Evolutionary conservation across 176 grass and related monocot genomes (phyloP).

Genomic region (Oryza meyeriana): DNA sequence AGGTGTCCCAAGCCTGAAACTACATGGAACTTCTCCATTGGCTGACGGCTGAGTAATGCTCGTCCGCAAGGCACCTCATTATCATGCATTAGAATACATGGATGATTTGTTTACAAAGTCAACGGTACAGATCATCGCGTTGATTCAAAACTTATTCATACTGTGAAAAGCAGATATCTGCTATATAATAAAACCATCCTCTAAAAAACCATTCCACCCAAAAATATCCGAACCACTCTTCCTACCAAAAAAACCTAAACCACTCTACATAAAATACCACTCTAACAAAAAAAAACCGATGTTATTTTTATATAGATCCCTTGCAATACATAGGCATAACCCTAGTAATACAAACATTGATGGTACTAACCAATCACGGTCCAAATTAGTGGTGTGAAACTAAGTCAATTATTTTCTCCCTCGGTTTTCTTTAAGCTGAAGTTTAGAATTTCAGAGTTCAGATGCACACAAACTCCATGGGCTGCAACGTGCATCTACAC

Average conservation of each 20-base stretch:
- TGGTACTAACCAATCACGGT: too few species aligned
- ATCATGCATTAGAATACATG: not conserved
- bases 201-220: too few species aligned
- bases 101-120: not conserved
- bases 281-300: too few species aligned
- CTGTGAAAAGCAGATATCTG: too few species aligned
- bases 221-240: too few species aligned
- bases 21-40: not conserved
- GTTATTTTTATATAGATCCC: too few species aligned
- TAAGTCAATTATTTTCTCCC: not conserved
- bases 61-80: not conserved
- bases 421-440: conserved; percentile 3
- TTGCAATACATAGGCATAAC: too few species aligned
- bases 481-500: too few species aligned
- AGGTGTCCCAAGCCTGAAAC: not conserved
- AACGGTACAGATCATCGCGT: not conserved
- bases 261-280: too few species aligned
- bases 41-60: not conserved
- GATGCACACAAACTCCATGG: not conserved
- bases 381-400: not conserved
- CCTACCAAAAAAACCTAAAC: too few species aligned
- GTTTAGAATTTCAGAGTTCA: not conserved
- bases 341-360: too few species aligned
- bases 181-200: too few species aligned
- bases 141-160: not conserved